Percentiles rank a stretch among this genome's conserved stretches.
phyloP scores from a whole-genome alignment of 139 green algal genomes.

The Chlorella sp. region DNA sequence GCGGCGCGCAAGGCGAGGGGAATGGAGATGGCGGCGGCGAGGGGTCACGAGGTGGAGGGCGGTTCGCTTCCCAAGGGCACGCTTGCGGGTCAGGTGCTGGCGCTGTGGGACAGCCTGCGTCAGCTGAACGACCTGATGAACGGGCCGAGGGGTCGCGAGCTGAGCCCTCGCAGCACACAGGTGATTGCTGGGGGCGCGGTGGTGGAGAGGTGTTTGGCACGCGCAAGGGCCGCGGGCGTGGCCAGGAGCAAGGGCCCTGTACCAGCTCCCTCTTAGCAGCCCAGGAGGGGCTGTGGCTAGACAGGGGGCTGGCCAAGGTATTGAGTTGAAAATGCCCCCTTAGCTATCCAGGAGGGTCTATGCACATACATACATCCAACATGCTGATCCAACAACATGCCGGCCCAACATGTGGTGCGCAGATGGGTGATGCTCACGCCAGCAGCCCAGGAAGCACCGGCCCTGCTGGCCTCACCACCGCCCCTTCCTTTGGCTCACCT shows the following conservation, averaged over 20 bases:
- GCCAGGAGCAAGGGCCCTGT: neutral
- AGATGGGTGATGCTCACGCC: too few relatives aligned
- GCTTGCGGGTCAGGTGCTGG: conserved; percentile 9
- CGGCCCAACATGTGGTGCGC: neutral
- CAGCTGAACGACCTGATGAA: conserved; percentile 33
- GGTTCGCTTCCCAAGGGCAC: too few relatives aligned
- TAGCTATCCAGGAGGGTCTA: neutral
- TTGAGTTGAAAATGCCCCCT: neutral
- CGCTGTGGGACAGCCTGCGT: conserved; percentile 18
- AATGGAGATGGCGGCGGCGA: too few relatives aligned
- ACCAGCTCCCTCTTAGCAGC: neutral
- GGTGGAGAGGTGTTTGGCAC: too few relatives aligned
- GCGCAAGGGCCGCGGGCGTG: too few relatives aligned
- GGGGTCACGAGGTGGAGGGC: too few relatives aligned
- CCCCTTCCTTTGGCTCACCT: neutral
- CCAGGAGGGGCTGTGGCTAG: neutral
- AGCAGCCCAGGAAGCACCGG: too few relatives aligned
- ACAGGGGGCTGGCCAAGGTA: neutral
- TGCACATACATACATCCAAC: neutral
- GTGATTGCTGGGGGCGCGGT: conserved; percentile 4
- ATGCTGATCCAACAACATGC: neutral
- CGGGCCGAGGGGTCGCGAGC: conserved; percentile 16
- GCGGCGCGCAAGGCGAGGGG: too few relatives aligned
- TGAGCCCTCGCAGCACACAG: neutral
- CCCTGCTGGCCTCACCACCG: neutral